Percentiles rank a stretch among this genome's conserved stretches.
phyloP scores from a whole-genome alignment of 1,284 basidiomycete genomes.

The Cutaneotrichosporon dermatis region DNA sequence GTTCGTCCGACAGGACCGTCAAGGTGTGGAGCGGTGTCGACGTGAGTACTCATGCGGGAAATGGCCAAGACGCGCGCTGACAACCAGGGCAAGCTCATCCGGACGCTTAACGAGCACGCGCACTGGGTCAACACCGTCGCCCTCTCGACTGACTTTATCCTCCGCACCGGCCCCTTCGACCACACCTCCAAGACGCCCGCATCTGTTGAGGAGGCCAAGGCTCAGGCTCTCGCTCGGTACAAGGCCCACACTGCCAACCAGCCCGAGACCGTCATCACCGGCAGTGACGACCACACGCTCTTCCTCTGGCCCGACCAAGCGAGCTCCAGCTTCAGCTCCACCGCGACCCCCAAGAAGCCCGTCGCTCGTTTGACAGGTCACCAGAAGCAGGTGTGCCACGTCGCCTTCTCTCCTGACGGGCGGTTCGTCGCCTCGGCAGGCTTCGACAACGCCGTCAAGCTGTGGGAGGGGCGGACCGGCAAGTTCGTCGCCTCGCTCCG shows the following conservation, averaged over 20 bases:
- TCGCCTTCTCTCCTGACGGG: slow-evolving; percentile 92
- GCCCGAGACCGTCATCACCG: slow-evolving; percentile 82
- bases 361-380: slow-evolving; percentile 85
- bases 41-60: slow-evolving; percentile 50
- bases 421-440: slow-evolving; percentile 84
- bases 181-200: slow-evolving; percentile 70
- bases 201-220: slow-evolving; percentile 74
- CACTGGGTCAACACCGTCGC: slow-evolving; percentile 98
- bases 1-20: slow-evolving; percentile 87
- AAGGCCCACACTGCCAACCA: slow-evolving; percentile 61
- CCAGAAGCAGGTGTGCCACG: slow-evolving; percentile 92
- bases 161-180: slow-evolving; percentile 92
- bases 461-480: slow-evolving; percentile 92
- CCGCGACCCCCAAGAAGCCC: slow-evolving; percentile 64
- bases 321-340: slow-evolving; percentile 54
- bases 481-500: slow-evolving; percentile 84
- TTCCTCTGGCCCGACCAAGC: slow-evolving; percentile 73
- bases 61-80: neutral
- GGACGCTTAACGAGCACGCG: slow-evolving; percentile 85
- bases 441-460: slow-evolving; percentile 84
- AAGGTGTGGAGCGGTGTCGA: slow-evolving; percentile 85
- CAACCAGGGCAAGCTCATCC: slow-evolving; percentile 54
- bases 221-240: slow-evolving; percentile 70
- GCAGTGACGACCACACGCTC: slow-evolving; percentile 90
- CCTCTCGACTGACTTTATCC: slow-evolving; percentile 89